Conservation (phyloP, 2,329 filamentous ascomycete species). For the Cyphellophora europaea region DNA sequence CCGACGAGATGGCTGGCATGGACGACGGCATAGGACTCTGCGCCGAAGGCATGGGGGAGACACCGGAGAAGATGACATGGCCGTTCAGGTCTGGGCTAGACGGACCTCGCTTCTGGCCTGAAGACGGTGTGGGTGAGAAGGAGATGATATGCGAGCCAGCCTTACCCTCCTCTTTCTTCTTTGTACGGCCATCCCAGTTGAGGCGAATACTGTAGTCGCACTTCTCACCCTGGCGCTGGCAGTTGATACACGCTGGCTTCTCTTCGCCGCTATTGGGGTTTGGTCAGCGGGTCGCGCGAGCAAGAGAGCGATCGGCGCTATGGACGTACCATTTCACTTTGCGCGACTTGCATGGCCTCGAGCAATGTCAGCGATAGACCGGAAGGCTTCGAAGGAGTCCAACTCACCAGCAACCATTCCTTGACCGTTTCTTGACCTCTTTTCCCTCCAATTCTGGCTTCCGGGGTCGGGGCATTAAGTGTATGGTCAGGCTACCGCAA, state of each 20-base stretch:
- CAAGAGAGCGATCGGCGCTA: background rate
- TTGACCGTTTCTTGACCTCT: constrained; percentile 55
- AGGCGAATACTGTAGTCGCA: constrained; percentile 76
- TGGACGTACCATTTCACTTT: constrained; percentile 62
- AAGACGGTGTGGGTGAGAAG: constrained; percentile 13
- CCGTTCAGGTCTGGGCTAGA: background rate
- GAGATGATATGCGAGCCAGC: constrained; percentile 27
- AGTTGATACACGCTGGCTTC: constrained; percentile 63
- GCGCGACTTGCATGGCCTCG: constrained; percentile 67
- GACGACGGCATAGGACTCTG: background rate
- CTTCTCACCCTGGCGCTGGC: constrained; percentile 58
- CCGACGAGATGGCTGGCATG: no score
- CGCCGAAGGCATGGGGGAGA: background rate
- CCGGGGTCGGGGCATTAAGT: constrained; percentile 55
- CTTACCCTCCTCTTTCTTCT: constrained; percentile 38
- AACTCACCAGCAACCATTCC: constrained; percentile 57
- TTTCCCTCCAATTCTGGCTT: constrained; percentile 42
- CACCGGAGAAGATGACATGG: background rate
- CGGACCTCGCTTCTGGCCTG: background rate
- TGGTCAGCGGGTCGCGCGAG: background rate
- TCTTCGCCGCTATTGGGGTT: constrained; percentile 52
- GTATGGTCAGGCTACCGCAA: constrained; percentile 1
- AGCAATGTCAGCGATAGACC: constrained; percentile 7
- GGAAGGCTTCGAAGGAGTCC: background rate
- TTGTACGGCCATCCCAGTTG: constrained; percentile 69